Base-by-base conservation (phyloP, 2,329 filamentous ascomycete genomes). In the Penicillium sp. region DNA sequence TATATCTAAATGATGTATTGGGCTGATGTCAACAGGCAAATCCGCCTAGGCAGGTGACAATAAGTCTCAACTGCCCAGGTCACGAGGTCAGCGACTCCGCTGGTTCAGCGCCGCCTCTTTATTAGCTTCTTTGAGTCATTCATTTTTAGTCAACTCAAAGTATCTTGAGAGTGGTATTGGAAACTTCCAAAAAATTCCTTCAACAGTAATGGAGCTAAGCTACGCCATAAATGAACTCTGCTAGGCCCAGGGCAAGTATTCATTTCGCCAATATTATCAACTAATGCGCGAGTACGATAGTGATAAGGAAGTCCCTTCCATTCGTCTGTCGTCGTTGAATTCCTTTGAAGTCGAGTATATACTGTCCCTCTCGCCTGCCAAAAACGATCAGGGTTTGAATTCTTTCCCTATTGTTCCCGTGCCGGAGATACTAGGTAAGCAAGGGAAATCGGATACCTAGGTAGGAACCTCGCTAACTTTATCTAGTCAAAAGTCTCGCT, bases 281-380 rank as follows among this genome's bases (percentile, higher is more conserved):
- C 36, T 50, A 27, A 50, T 31, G 27, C 23, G n/a, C 23, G 36
- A 41, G 48, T n/a, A 41, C 9, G 25, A 41, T 21, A 25, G 25
- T 31, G 25, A 50, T 40, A 38, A 50, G 36, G 25, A 27, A 50
- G 3, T 50, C 16, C 36, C 48, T 21, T 41, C 23, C 36, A 19
- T 50, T 50, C 48, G 36, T 50, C 48, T 50, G 11, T 41, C 48
- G 6, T 41, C 25, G 36, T 50, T 50, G 38, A 50, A 31, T 40
- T 3, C n/a, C 16, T 50, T 27, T 41, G 48, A 50, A 50, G 48
- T 50, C 36, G 36, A 19, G 25, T 25, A 31, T 21, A 5, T 31
- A 50, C 48, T 50, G 36, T 41, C 23, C 48, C 48, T 50, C 16
- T n/a, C 9, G 36, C 36, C 48, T 15, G 48, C 48, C 10, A 21